These are phyloP conservation scores for Fraxinus anomala DNA, from an alignment of 257 asterid genomes.

Conservation along the genomic window DNA sequence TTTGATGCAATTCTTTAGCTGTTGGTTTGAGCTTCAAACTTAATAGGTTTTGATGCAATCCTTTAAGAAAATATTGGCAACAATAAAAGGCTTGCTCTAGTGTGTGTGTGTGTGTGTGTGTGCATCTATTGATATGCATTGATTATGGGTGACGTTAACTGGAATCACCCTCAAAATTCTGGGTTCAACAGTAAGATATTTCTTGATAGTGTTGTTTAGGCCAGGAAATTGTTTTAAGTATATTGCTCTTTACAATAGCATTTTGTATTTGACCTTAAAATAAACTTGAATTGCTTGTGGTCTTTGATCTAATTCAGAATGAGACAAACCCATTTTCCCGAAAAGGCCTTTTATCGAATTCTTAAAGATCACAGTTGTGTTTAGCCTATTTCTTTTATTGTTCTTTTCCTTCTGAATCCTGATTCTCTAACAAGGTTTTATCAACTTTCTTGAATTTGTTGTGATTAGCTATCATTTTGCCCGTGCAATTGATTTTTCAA, in stretches of 20 bases:
- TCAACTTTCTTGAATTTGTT: not conserved
- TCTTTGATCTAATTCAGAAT: not conserved
- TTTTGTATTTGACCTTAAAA: constrained; percentile 1
- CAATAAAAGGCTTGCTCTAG: not conserved
- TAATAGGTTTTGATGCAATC: constrained; percentile 1
- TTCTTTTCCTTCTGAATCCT: constrained; percentile 2
- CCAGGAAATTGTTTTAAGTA: not conserved
- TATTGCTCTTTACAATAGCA: not conserved
- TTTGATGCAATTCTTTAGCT: constrained; percentile 7
- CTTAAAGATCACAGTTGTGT: not conserved
- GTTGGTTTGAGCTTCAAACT: not conserved
- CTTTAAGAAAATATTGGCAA: not conserved
- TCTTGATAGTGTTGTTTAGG: not conserved
- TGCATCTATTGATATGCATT: not conserved
- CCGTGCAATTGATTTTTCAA: not conserved
- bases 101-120: not conserved
- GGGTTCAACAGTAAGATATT: not conserved
- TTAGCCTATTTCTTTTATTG: not conserved
- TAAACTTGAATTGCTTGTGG: not conserved
- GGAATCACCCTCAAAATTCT: not conserved
- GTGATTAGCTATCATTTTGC: not conserved
- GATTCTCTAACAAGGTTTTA: not conserved
- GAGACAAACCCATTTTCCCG: not conserved
- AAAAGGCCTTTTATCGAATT: not conserved
- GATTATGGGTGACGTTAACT: not conserved